Conservation (phyloP, 768 basidiomycete species). For the Russula sp. region DNA sequence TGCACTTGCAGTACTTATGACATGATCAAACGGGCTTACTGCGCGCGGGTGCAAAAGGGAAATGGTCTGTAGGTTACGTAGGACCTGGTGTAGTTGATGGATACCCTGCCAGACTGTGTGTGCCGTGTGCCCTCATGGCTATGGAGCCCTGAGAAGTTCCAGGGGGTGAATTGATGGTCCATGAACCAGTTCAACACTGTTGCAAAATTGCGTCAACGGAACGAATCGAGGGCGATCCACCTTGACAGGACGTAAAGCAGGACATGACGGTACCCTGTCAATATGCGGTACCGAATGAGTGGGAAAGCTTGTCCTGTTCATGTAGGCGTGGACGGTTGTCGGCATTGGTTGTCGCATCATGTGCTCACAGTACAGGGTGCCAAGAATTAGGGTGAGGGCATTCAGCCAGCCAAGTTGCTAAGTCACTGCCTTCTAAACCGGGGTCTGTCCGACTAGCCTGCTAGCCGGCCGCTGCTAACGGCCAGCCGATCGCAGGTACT, state of each 20-base stretch:
- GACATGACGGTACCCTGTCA: neutral
- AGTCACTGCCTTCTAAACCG: neutral
- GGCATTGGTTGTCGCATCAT: neutral
- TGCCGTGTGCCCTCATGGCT: neutral
- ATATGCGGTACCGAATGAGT: neutral
- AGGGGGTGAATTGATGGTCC: neutral
- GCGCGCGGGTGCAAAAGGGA: neutral
- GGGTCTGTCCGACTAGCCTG: neutral
- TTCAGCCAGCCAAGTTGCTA: neutral
- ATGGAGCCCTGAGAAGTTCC: neutral
- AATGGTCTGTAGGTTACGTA: neutral
- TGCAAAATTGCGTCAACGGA: conserved; percentile 5
- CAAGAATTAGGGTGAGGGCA: neutral
- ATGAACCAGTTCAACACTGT: neutral
- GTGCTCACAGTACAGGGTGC: neutral
- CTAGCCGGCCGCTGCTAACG: neutral
- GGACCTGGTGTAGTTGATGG: neutral
- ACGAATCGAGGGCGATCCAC: neutral
- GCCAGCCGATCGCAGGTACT: neutral
- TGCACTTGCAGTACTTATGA: neutral
- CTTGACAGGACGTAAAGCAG: neutral
- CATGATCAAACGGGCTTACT: neutral
- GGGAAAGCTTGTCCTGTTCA: too few species aligned
- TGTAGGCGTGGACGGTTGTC: too few species aligned
- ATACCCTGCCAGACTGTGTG: neutral